A percentile compares a stretch with the other conserved stretches of the same genome.
Conservation (phyloP, 83 land plant species). For the Larix sibirica region DNA sequence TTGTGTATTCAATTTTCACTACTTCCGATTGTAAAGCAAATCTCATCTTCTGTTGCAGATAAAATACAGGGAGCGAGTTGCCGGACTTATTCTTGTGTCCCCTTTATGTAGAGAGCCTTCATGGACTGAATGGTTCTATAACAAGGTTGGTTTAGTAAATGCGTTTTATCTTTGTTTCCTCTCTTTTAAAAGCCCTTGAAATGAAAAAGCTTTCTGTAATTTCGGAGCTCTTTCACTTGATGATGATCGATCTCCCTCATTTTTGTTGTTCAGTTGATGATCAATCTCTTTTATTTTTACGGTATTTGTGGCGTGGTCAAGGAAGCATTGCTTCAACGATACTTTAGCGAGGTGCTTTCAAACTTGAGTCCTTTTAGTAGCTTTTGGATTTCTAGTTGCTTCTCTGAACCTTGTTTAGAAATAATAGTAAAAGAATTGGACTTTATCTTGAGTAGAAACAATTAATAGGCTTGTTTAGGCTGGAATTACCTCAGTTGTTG, state of each 20-base stretch:
- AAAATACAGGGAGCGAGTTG: slow-evolving; percentile 76
- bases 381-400: neutral
- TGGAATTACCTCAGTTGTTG: neutral
- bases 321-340: slow-evolving; percentile 79
- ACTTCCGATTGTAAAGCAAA: no score
- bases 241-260: neutral
- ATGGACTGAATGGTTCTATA: slow-evolving; percentile 94
- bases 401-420: no score
- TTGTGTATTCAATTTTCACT: no score
- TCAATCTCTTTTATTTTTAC: slow-evolving; percentile 80
- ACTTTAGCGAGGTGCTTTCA: slow-evolving; percentile 72
- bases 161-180: neutral
- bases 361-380: slow-evolving; percentile 2
- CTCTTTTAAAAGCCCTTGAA: neutral
- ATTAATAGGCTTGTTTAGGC: neutral
- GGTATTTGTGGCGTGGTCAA: slow-evolving; percentile 87
- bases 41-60: slow-evolving; percentile 40
- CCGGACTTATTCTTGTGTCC: slow-evolving; percentile 88
- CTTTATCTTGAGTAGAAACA: neutral
- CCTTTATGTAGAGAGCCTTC: slow-evolving; percentile 81
- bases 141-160: slow-evolving; percentile 54
- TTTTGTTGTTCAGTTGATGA: slow-evolving; percentile 61
- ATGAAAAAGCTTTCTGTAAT: neutral
- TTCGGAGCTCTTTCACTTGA: no score
- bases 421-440: neutral